Base-by-base conservation (phyloP, 1,284 basidiomycete genomes). In the Volvariella surrecta region DNA sequence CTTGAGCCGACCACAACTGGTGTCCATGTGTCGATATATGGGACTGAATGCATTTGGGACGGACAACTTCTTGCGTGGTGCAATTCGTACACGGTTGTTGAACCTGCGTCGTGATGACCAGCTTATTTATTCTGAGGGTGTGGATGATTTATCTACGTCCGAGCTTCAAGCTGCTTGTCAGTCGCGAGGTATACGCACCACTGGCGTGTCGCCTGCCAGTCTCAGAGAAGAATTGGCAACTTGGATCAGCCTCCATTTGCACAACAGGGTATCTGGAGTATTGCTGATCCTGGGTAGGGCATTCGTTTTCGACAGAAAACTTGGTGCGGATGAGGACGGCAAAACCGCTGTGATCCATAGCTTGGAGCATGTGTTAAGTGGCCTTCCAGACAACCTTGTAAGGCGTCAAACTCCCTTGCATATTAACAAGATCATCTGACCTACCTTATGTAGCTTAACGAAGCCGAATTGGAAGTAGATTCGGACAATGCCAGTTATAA, bases 41-140 rank as follows among this genome's bases (percentile, higher is more conserved):
- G 92, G 89, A 53, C 80, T 98, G 58, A 92, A 98, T 64, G 95
- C 95, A 2, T 99, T 98, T 57, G 95, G 95, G 37, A 99, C 96
- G 30, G 95, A 99, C 66, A 98, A 98, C 66, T 98, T 97, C 70
- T 74, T 99, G 38, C 88, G 95, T 44, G 93, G 93, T 47, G 85
- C 90, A 48, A 92, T 99, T 59, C 86, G 92, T 34, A 79, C 79
- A 47, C 80, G 92, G 39, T 74, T 99, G 32, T 73, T 86, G 51
- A 76, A 88, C 57, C 78, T 99, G 50, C 76, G 92, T 43, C 79
- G 89, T 35, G 95, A 99, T 60, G 96, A 99, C 66, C 86, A 94
- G 63, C 76, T 89, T 48, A 99, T 99, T 55, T 74, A 88, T 54
- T 65, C 74, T 11, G 96, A 99, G 66, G 92, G 92, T 37, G 82